A percentile compares a stretch with the other conserved stretches of the same genome.
phyloP scores from a whole-genome alignment of 2,329 filamentous ascomycete genomes.

The Epichloe sp. region DNA sequence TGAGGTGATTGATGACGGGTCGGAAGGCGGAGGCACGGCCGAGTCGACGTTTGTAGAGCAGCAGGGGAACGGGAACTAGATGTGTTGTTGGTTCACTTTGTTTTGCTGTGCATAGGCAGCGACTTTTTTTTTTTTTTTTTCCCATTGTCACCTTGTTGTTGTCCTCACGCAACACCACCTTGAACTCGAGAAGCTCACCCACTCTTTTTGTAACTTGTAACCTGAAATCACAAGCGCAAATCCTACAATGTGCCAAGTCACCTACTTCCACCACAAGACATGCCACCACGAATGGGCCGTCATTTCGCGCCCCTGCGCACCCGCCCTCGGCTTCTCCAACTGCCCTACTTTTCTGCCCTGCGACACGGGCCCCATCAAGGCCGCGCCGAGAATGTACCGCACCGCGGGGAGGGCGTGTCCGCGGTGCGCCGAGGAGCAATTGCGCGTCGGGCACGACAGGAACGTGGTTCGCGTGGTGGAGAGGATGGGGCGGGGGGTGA shows the following conservation, averaged over 20 bases:
- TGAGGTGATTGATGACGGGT: slow-evolving; percentile 13
- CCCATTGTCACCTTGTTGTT: too few relatives aligned
- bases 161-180: too few relatives aligned
- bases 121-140: too few relatives aligned
- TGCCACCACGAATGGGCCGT: slow-evolving; percentile 41
- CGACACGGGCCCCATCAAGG: slow-evolving; percentile 22
- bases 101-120: too few relatives aligned
- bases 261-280: slow-evolving; percentile 32
- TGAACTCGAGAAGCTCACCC: too few relatives aligned
- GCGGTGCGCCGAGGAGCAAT: slow-evolving; percentile 21
- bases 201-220: too few relatives aligned
- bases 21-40: slow-evolving; percentile 16
- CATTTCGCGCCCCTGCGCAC: slow-evolving; percentile 32
- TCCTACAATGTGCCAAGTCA: slow-evolving; percentile 32
- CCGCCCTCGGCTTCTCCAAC: slow-evolving; percentile 35
- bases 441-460: slow-evolving; percentile 28
- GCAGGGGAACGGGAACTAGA: neutral
- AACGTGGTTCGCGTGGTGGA: slow-evolving; percentile 34
- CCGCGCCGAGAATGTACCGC: slow-evolving; percentile 20
- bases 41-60: slow-evolving; percentile 17
- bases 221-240: neutral
- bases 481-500: slow-evolving; percentile 28
- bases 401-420: slow-evolving; percentile 28
- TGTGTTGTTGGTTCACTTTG: neutral
- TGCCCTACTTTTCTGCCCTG: slow-evolving; percentile 27